Evolutionary conservation across 2,329 filamentous ascomycete genomes (phyloP), one percentile per base, ranked within the genome.

Genomic region (Beauveria caledonica): DNA sequence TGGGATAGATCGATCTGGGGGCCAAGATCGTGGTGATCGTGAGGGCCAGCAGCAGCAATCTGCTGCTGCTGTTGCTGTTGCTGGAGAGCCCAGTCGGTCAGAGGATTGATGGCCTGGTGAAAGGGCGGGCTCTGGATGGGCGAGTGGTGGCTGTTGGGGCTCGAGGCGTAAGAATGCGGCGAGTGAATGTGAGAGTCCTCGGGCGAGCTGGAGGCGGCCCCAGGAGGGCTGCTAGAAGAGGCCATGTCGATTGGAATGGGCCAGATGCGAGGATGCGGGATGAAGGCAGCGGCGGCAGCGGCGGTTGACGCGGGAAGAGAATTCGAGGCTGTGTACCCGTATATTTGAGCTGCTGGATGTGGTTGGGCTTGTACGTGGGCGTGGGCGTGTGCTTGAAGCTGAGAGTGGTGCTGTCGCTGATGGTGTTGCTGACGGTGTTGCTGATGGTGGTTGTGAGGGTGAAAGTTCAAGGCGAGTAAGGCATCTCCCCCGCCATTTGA

Each of bases 71-170:
- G 77, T 66, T 79, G 80, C 55, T 80, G 78, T 64, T 82, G 80
- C 60, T 82, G 79, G 56, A 87, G 77, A 23, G 84, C 79, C 83
- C 84, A 87, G 73, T 86, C 83, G 51, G 82, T 81, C 64, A 87
- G 70, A 15, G 79, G 74, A 67, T 82, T 82, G 59, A 76, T 73
- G 48, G 78, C 71, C 52, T 76, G 72, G 67, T 80, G 79, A 68
- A 79, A 84, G 4, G 82, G 81, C 64, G 82, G 84, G 36, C 80
- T 79, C 62, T 83, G 79, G 62, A 79, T 65, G 13, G 77, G 69
- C 56, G 76, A 77, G 63, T 79, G 77, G 62, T 82, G 78, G 64
- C 78, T 78, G 60, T 78, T 75, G 44, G 79, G 79, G 67, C 81
- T 84, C 52, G 81, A 80, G 64, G 73, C 74, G 65, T 77, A 75